Evolutionary conservation across 164 flowering plant species (phyloP).

Genomic region (Liquidambar formosana): DNA sequence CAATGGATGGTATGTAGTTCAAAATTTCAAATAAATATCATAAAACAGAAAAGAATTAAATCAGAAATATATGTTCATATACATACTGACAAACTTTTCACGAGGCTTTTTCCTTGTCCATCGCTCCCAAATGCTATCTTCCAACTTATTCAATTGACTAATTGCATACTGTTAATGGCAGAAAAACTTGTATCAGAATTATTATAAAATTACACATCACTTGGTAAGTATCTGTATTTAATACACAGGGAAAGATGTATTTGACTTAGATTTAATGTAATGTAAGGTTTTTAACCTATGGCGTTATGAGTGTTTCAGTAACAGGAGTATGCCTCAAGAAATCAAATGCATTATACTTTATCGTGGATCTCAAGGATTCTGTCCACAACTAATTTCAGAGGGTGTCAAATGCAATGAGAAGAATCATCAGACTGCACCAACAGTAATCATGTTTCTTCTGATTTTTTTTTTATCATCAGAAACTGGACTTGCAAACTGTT

Average conservation of each 20-base stretch:
- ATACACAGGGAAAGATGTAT: too few species aligned
- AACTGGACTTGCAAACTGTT: neutral
- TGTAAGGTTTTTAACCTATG: neutral
- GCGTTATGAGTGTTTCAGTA: too few species aligned
- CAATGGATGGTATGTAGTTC: neutral
- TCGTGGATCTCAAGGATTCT: neutral
- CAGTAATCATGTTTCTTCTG: too few species aligned
- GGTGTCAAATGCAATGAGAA: neutral
- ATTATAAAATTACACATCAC: neutral
- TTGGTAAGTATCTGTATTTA: neutral
- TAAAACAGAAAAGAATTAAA: neutral
- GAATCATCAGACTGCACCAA: too few species aligned
- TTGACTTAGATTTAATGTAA: too few species aligned
- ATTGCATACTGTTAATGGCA: conserved; percentile 70
- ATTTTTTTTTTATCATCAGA: too few species aligned
- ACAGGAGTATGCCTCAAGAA: too few species aligned
- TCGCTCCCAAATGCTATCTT: conserved; percentile 85
- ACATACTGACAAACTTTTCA: conserved; percentile 55
- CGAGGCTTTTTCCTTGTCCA: conserved; percentile 67
- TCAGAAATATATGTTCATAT: neutral
- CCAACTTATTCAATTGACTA: conserved; percentile 84
- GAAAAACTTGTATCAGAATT: conserved; percentile 15
- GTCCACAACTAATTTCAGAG: neutral
- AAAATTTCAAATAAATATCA: neutral
- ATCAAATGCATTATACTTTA: too few species aligned